These are phyloP conservation scores for Huntiella moniliformis DNA, from an alignment of 2,329 filamentous ascomycete species.

Conservation along the genomic window DNA sequence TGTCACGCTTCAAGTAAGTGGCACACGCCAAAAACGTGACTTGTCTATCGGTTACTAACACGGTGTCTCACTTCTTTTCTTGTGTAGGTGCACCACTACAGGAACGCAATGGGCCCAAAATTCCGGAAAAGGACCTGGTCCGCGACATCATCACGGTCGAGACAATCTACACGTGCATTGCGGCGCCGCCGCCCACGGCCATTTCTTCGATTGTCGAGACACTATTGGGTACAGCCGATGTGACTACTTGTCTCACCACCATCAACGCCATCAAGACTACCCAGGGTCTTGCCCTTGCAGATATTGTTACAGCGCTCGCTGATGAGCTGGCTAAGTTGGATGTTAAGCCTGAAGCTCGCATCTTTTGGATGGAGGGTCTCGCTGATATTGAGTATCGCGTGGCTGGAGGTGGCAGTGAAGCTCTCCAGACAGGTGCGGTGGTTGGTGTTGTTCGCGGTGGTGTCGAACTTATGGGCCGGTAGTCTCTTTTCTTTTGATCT, in stretches of 20 bases:
- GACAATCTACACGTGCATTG: constrained; percentile 94
- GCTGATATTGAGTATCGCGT: constrained; percentile 87
- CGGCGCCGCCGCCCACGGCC: constrained; percentile 78
- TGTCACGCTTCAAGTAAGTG: constrained; percentile 76
- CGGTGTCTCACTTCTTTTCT: not conserved
- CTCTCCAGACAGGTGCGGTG: constrained; percentile 78
- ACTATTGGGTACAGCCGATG: constrained; percentile 65
- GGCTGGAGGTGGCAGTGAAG: constrained; percentile 70
- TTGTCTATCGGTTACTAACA: not conserved
- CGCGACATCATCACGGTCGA: constrained; percentile 71
- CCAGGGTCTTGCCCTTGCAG: constrained; percentile 76
- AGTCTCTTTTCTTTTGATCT: not conserved
- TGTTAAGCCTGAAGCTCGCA: constrained; percentile 69
- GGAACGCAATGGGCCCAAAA: constrained; percentile 37
- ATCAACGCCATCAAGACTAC: constrained; percentile 73
- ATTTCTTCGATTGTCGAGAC: constrained; percentile 71
- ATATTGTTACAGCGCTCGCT: constrained; percentile 73
- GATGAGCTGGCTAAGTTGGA: constrained; percentile 71
- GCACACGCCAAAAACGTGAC: not conserved
- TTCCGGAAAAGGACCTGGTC: constrained; percentile 44
- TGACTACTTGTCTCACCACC: constrained; percentile 73
- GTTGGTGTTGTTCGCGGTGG: constrained; percentile 78
- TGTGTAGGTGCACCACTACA: constrained; percentile 46
- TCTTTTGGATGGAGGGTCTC: constrained; percentile 78
- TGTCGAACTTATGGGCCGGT: constrained; percentile 42